These are phyloP conservation scores for Stereocaulon alpinum DNA, from an alignment of 495 filamentous ascomycete species.

Conservation along the genomic window DNA sequence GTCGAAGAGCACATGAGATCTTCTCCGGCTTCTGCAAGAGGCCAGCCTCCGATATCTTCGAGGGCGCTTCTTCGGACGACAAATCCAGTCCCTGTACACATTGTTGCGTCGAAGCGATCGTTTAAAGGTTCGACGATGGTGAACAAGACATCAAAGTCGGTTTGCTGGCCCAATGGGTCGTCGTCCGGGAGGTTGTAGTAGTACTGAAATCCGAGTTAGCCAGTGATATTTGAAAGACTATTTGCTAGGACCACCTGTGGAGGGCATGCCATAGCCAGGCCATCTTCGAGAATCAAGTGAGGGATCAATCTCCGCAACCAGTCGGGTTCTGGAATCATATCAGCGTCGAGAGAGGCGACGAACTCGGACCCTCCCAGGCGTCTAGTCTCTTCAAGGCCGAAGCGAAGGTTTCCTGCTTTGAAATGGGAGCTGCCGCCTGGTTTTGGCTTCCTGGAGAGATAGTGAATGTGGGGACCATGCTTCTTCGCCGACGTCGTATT, in stretches of 20 bases:
- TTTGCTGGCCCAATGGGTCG: slow-evolving; percentile 38
- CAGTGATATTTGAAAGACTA: background rate
- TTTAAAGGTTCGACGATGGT: too few species aligned
- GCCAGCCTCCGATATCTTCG: slow-evolving; percentile 42
- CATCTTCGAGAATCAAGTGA: slow-evolving; percentile 37
- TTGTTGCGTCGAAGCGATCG: too few species aligned
- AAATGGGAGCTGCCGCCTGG: slow-evolving; percentile 39
- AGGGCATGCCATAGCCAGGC: slow-evolving; percentile 39
- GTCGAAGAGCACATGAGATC: slow-evolving; percentile 39
- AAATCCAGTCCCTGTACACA: slow-evolving; percentile 27
- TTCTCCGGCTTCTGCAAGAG: slow-evolving; percentile 38
- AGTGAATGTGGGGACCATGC: slow-evolving; percentile 28
- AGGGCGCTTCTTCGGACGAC: slow-evolving; percentile 39
- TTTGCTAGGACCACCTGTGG: slow-evolving; percentile 30
- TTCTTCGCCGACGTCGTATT: background rate
- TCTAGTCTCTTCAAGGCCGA: slow-evolving; percentile 31
- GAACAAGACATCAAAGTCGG: too few species aligned
- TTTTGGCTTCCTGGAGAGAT: slow-evolving; percentile 37
- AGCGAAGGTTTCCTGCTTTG: slow-evolving; percentile 46
- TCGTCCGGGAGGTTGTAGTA: slow-evolving; percentile 43
- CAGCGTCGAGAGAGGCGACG: slow-evolving; percentile 43
- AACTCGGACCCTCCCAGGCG: slow-evolving; percentile 30
- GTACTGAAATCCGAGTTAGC: slow-evolving; percentile 21
- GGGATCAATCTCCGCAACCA: slow-evolving; percentile 41
- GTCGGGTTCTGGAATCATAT: slow-evolving; percentile 45